phyloP scores from a whole-genome alignment of 805 yeast genomes.

The Yamadazyma phyllophila region DNA sequence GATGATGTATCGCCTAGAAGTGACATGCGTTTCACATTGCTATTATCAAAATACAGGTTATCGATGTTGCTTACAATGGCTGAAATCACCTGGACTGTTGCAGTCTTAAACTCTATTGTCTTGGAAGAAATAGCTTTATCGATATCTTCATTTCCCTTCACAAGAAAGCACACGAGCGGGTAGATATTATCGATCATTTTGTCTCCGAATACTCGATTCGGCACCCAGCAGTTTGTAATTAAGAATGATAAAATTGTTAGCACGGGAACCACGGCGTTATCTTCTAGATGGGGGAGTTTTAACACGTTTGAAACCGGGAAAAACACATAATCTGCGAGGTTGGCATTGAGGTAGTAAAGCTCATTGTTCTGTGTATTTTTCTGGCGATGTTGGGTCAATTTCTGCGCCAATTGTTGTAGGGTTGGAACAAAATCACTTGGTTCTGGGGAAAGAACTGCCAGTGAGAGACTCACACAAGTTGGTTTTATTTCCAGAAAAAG shows the following conservation, averaged over 20 bases:
- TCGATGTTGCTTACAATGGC: slow-evolving; percentile 3
- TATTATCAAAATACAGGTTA: slow-evolving; percentile 4
- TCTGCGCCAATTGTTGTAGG: slow-evolving; percentile 11
- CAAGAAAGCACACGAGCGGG: slow-evolving; percentile 24
- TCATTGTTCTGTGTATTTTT: not conserved
- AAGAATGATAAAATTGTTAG: slow-evolving; percentile 30
- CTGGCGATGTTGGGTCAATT: slow-evolving; percentile 21
- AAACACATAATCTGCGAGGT: slow-evolving; percentile 41
- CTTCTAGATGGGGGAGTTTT: slow-evolving; percentile 24
- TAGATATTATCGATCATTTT: slow-evolving; percentile 33
- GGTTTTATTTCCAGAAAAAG: slow-evolving; percentile 31
- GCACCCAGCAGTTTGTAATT: slow-evolving; percentile 27
- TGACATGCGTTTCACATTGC: slow-evolving; percentile 20
- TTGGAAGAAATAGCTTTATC: not conserved
- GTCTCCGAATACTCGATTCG: slow-evolving; percentile 18
- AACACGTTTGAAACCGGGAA: slow-evolving; percentile 36
- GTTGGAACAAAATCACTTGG: slow-evolving; percentile 11
- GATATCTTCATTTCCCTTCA: slow-evolving; percentile 1
- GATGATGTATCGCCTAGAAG: slow-evolving; percentile 30
- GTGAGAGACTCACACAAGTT: slow-evolving; percentile 28
- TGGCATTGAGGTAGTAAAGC: slow-evolving; percentile 25
- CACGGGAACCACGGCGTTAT: slow-evolving; percentile 20
- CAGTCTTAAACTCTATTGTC: not conserved
- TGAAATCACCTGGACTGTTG: not conserved
- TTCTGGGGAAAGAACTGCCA: slow-evolving; percentile 17